Percentiles rank a stretch among this genome's conserved stretches.
Conservation (phyloP, 176 grass and related monocot genomes). For the Aegilops tauschii region DNA sequence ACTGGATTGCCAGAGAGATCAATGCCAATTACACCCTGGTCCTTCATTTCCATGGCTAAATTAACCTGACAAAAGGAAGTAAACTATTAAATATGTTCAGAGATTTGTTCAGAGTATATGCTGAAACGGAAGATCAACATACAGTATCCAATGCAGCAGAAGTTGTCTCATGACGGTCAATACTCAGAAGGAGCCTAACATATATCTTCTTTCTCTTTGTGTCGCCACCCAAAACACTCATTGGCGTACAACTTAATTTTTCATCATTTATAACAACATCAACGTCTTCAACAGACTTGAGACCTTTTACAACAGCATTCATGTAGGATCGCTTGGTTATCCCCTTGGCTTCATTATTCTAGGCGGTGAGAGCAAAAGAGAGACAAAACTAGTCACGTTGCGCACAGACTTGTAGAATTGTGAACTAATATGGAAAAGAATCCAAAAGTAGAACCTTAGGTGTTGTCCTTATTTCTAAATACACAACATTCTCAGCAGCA, state of each 20-base stretch:
- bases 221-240: constrained; percentile 12
- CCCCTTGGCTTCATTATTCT: constrained; percentile 95
- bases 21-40: constrained; percentile 76
- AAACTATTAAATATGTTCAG: neutral
- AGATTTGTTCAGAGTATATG: constrained; percentile 3
- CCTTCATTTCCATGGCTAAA: constrained; percentile 91
- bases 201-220: constrained; percentile 72
- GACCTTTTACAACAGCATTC: constrained; percentile 87
- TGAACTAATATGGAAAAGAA: neutral
- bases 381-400: neutral
- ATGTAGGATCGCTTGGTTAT: constrained; percentile 94
- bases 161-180: constrained; percentile 80
- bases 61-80: constrained; percentile 56
- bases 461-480: constrained; percentile 94
- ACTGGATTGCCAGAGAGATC: constrained; percentile 95
- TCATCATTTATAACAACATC: constrained; percentile 57
- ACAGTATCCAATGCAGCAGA: constrained; percentile 84
- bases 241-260: neutral
- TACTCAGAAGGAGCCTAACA: constrained; percentile 81
- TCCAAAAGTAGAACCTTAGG: constrained; percentile 62
- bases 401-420: neutral
- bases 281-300: constrained; percentile 64
- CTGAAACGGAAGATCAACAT: constrained; percentile 20
- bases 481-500: constrained; percentile 88
- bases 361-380: constrained; percentile 6